Evolutionary conservation across 129 eudicot genomes (phyloP), one percentile per base, ranked within the genome.

Genomic region (Heracleum sosnowskyi): DNA sequence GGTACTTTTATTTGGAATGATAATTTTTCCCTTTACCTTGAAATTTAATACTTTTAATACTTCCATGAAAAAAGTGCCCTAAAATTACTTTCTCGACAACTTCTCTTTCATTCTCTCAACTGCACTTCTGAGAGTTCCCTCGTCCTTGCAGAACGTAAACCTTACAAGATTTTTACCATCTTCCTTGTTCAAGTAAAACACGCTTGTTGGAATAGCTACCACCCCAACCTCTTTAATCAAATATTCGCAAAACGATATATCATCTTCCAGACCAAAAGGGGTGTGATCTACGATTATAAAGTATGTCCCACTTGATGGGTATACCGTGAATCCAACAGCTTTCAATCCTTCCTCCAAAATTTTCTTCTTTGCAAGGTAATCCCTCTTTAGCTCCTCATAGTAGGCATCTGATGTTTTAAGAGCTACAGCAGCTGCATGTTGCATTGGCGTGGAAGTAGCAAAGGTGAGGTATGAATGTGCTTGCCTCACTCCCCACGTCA

Each of bases 361-460:
- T 16, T 84, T 88, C 84, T 96, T 96, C 78, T 96, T 96, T 7
- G 88, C 88, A 82, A 55, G 41, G 81, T 92, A 96, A 81, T 92
- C 97, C 76, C 81, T 84, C 83, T 79, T 81, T 7, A 96, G 84
- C 74, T 96, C 97, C 76, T 84, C 88, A 13, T 87, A 96, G 74
- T 96, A 96, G 12, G 97, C 79, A 42, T 92, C 93, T 6, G 99
- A 89, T 26, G 99, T 88, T 22, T 83, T 79, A 18, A 96, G 84
- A 29, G 99, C 99, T 0, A 86, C 76, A 0, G 90, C 92, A 13
- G 97, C 92, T 35, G 97, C 99, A 76, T 77, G 34, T 78, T 96
- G 99, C 99, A 96, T 90, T 4, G 99, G 99, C 1, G 99, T 96
- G 42, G 95, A 92, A 28, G 99, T 96, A 16, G 97, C 97, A 81